A percentile compares a stretch with the other conserved stretches of the same genome.
These are phyloP conservation scores for Thymus mandschuricus DNA, from an alignment of 257 asterid species.

Conservation along the genomic window DNA sequence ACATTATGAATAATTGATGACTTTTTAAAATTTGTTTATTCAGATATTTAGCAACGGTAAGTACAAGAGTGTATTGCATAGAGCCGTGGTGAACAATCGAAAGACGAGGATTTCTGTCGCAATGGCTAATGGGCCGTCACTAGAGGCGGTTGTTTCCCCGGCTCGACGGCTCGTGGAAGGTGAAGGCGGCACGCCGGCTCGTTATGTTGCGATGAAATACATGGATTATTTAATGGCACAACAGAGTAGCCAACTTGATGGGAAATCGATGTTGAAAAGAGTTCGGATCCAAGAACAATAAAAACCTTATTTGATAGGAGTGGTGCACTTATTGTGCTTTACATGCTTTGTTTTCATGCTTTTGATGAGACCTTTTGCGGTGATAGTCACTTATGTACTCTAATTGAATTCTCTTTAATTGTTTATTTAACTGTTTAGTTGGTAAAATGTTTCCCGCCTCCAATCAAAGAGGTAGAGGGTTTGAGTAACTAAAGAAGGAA, in stretches of 20 bases:
- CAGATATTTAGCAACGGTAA: conserved; percentile 86
- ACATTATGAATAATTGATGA: too few species aligned
- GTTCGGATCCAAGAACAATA: conserved; percentile 29
- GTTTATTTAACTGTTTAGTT: too few species aligned
- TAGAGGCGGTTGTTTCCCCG: conserved; percentile 55
- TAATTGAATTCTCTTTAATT: too few species aligned
- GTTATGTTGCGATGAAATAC: conserved; percentile 57
- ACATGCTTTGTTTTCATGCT: too few species aligned
- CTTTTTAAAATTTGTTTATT: background rate
- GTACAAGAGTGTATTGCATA: conserved; percentile 78
- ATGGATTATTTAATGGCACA: conserved; percentile 58
- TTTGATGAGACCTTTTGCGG: too few species aligned
- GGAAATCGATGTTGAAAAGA: conserved; percentile 53
- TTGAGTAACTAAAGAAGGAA: too few species aligned
- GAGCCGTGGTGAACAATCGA: conserved; percentile 63
- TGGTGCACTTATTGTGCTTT: too few species aligned
- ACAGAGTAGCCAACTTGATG: conserved; percentile 58
- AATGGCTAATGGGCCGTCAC: conserved; percentile 67
- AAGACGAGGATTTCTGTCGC: conserved; percentile 74
- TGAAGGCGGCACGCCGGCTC: conserved; percentile 26
- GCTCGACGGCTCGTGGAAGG: conserved; percentile 39
- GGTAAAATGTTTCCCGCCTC: too few species aligned
- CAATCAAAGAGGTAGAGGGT: too few species aligned
- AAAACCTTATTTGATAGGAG: too few species aligned
- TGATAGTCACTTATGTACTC: too few species aligned